These are phyloP conservation scores for Pichia sorboxylosa DNA, from an alignment of 1,139 yeast species.

Conservation along the genomic window DNA sequence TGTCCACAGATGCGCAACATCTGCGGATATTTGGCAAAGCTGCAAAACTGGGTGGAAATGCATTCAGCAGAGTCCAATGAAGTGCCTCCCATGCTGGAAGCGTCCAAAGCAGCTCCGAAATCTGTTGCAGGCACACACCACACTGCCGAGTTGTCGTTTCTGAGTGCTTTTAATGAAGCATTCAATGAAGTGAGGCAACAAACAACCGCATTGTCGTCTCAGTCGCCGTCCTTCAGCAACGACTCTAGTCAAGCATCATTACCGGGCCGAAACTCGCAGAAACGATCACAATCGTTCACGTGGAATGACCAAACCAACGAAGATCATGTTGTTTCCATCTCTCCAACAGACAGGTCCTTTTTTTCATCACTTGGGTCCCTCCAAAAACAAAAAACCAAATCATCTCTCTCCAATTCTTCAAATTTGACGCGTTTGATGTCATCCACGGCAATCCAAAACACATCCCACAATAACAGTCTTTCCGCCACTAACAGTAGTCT, in stretches of 20 bases:
- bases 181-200: constrained; percentile 17
- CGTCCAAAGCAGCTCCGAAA: constrained; percentile 3
- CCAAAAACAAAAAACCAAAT: constrained; percentile 2
- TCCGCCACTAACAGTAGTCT: too few relatives aligned
- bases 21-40: constrained; percentile 21
- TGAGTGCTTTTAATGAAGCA: constrained; percentile 25
- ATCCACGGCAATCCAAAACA: constrained; percentile 5
- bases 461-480: constrained; percentile 3
- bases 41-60: constrained; percentile 20
- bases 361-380: constrained; percentile 14
- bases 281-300: background rate
- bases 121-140: constrained; percentile 3
- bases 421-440: constrained; percentile 16
- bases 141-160: constrained; percentile 11
- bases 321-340: constrained; percentile 4
- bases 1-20: constrained; percentile 43
- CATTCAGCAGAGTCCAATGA: constrained; percentile 3
- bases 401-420: constrained; percentile 7
- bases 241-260: background rate
- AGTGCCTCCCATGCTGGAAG: constrained; percentile 5
- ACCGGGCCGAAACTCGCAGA: too few relatives aligned
- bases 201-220: constrained; percentile 7
- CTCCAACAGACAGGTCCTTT: constrained; percentile 14
- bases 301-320: background rate
- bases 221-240: constrained; percentile 2